phyloP scores from a whole-genome alignment of 306 rosid genomes.

The Crotalaria pallida region DNA sequence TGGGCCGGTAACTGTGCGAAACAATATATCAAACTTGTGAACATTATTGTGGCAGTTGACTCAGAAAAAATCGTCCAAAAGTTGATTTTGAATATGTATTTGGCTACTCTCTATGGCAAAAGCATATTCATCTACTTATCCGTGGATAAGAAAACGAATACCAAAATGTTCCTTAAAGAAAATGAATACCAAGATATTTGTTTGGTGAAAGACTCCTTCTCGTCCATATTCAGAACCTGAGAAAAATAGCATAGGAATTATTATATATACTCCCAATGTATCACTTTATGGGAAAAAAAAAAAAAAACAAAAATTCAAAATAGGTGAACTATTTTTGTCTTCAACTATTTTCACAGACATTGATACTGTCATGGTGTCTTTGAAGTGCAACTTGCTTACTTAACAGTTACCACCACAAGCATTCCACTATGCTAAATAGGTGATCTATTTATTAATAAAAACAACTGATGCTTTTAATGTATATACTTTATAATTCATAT shows the following conservation, averaged over 20 bases:
- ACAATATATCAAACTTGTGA: not conserved
- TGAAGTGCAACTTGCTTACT: too few relatives aligned
- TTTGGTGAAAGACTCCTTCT: not conserved
- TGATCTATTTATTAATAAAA: not conserved
- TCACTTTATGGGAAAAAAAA: not conserved
- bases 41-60: constrained; percentile 13
- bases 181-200: not conserved
- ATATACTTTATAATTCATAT: not conserved
- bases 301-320: not conserved
- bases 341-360: too few relatives aligned
- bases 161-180: not conserved
- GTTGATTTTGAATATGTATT: not conserved
- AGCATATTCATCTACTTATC: not conserved
- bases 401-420: too few relatives aligned
- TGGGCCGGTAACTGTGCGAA: not conserved
- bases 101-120: not conserved
- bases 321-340: too few relatives aligned
- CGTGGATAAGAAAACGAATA: not conserved
- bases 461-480: not conserved
- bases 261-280: not conserved
- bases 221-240: constrained; percentile 24
- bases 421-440: not conserved
- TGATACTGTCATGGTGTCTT: too few relatives aligned
- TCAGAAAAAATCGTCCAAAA: not conserved
- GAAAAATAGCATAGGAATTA: not conserved